Conservation (phyloP, 31 red algal genomes). For the Pterothamnion heteromorphum region DNA sequence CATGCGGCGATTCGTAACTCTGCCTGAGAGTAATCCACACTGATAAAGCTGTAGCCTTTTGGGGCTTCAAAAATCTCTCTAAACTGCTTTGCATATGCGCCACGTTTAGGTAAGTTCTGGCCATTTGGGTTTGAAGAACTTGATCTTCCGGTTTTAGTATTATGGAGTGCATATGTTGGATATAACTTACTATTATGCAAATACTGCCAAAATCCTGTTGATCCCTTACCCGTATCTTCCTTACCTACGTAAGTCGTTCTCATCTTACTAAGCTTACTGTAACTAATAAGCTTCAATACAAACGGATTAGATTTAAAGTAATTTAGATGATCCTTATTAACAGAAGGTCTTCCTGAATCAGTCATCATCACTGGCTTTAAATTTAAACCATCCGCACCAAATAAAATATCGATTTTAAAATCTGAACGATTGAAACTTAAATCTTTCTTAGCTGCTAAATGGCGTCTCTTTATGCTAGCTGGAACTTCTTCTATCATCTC, state of each 20-base stretch:
- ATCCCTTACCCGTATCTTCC: not conserved
- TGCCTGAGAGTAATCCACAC: not conserved
- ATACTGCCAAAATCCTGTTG: not conserved
- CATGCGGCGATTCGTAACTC: not conserved
- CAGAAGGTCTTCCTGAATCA: not conserved
- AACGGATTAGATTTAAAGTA: not conserved
- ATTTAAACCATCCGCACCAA: not conserved
- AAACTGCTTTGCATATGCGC: not conserved
- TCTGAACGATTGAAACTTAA: not conserved
- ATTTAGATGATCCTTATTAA: not conserved
- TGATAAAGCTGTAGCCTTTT: not conserved
- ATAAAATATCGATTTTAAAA: not conserved
- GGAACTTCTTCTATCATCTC: not conserved
- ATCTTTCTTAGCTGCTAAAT: not conserved
- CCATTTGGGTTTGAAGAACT: not conserved
- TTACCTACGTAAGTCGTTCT: not conserved
- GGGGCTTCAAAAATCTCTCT: not conserved
- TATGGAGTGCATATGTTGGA: no score
- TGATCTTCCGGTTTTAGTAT: not conserved
- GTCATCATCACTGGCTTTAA: not conserved
- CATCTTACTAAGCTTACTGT: not conserved
- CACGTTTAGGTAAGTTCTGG: slow-evolving; percentile 11
- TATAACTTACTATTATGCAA: no score
- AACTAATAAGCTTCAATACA: not conserved
- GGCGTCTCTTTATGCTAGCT: not conserved